phyloP scores from a whole-genome alignment of 2,329 filamentous ascomycete species.

The Pseudofabraea citricarpa region DNA sequence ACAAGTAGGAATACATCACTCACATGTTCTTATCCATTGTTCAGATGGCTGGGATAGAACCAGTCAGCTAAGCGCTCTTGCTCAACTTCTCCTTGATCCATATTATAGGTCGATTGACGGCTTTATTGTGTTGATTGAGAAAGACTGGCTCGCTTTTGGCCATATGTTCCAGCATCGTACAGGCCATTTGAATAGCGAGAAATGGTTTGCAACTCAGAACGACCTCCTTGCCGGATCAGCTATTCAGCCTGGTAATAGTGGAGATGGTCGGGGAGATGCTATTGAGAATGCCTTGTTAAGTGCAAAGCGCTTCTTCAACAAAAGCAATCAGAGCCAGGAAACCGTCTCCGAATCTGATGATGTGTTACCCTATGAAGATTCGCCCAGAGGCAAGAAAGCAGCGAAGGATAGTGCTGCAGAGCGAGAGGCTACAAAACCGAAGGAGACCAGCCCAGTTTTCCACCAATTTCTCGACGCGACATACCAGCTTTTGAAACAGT shows the following conservation, averaged over 20 bases:
- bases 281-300: conserved; percentile 81
- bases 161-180: conserved; percentile 96
- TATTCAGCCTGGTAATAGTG: conserved; percentile 55
- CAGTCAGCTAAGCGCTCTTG: conserved; percentile 85
- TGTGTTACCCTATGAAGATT: conserved; percentile 20
- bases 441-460: conserved; percentile 92
- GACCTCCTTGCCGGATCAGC: conserved; percentile 65
- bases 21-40: conserved; percentile 93
- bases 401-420: conserved; percentile 38
- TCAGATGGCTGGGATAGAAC: conserved; percentile 99
- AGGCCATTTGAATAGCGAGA: conserved; percentile 82
- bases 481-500: conserved; percentile 82
- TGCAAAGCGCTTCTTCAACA: conserved; percentile 86
- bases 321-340: conserved; percentile 64
- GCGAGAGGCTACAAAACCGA: conserved; percentile 71
- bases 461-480: conserved; percentile 96
- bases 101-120: conserved; percentile 93
- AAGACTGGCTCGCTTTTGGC: conserved; percentile 96
- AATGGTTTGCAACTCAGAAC: conserved; percentile 87
- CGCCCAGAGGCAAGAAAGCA: conserved; percentile 32
- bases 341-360: conserved; percentile 53
- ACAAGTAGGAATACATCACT: conserved; percentile 87
- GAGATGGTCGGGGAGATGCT: conserved; percentile 53
- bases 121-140: conserved; percentile 91
- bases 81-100: conserved; percentile 90